Base-by-base conservation (phyloP, 2,329 filamentous ascomycete genomes). In the Colletotrichum destructivum region DNA sequence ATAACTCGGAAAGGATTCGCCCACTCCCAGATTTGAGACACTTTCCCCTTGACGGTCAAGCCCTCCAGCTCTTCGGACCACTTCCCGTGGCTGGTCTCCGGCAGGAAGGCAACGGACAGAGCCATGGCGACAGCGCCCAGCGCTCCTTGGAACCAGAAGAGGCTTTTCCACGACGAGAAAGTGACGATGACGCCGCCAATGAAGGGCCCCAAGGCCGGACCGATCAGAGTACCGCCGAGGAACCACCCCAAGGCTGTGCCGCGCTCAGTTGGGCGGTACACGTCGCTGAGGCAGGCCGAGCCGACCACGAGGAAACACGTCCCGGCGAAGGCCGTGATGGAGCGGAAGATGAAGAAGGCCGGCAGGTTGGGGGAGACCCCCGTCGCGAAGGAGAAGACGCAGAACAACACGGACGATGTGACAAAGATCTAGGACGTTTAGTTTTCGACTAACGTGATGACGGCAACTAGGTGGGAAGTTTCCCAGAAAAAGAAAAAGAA, bases 141-240 rank as follows among this genome's bases (percentile, higher is more conserved):
- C 0, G 87, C 91, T 0, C 89, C 87, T 75, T 93, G 91, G 1
- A 94, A 83, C 89, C 91, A 93, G 81, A 93, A 93, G 71, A 94
- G 92, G 54, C 88, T 88, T 40, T 91, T 83, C 92, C 92, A 94
- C 21, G 84, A 86, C 5, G 85, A 82, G 79, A 88, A 93, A 0
- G 91, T 93, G 35, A 93, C 90, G 62, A 94, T 91, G 35, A 93
- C 89, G 38, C 91, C 92, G 73, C 91, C 88, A 9, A 93, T 83
- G 74, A 93, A 90, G 0, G 87, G 86, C 0, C 91, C 90, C 69
- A 91, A 81, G 2, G 88, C 89, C 7, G 91, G 91, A 0, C 91
- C 91, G 61, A 93, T 88, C 0, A 93, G 83, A 0, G 90, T 92
- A 0, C 91, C 91, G 0, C 85, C 87, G 23, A 92, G 79, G 76